Evolutionary conservation across 2,329 filamentous ascomycete genomes (phyloP), one percentile per base, ranked within the genome.

Genomic region (Fusarium sp.): DNA sequence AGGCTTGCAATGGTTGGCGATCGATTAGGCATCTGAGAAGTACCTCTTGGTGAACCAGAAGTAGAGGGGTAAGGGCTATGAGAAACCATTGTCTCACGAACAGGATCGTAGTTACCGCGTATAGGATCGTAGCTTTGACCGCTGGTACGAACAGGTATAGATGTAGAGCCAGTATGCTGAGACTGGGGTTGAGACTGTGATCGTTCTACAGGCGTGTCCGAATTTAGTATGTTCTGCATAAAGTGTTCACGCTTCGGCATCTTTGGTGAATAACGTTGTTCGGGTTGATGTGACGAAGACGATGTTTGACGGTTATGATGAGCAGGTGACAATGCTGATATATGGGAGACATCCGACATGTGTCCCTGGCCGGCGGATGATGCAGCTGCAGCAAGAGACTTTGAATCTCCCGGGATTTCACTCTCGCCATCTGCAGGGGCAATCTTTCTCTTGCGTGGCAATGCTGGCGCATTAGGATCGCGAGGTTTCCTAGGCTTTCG

Each of bases 1-100:
- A 98, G 88, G 82, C 94, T 97, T 11, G 94, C 92, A 75, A 98
- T 97, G 6, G 95, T 95, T 3, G 95, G 95, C 9, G 95, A 98
- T 42, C 77, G 81, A 59, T 79, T 80, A 16, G 79, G 75, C 51
- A 79, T 76, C 51, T 81, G 81, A n/a, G 79, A 73, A 16, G 81
- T 77, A 22, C 76, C 80, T 51, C 86, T 85, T n/a, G 88, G 89
- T 13, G 89, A 90, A 36, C 84, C 80, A 30, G 81, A 85, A 61
- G 87, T 79, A 7, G 86, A 79, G 22, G 72, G 79, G 55, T 85
- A 83, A 71, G 86, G 79, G 81, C 88, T 82, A 79, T 87, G 83
- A 73, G 86, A 76, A 50, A 88, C 77, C 79, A 91, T 89, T 6
- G 89, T 93, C 77, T 89, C 90, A 45, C 89, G 85, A 54, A 91